Evolutionary conservation across 2,329 filamentous ascomycete species (phyloP).

Genomic region (Verticillium nubilum): DNA sequence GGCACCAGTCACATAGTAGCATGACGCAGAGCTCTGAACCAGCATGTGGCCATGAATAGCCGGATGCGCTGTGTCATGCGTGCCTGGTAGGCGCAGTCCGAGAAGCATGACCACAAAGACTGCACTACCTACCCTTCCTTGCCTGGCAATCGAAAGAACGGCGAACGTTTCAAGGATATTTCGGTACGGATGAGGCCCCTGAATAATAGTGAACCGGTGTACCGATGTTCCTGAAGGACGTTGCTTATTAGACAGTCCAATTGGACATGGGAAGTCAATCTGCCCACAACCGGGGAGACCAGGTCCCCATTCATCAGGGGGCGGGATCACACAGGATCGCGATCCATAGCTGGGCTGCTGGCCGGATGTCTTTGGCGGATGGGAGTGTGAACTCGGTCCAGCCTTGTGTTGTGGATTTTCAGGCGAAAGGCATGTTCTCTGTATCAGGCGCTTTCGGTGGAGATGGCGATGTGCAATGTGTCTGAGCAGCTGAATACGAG

Average conservation of each 20-base stretch:
- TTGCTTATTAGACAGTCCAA: not conserved
- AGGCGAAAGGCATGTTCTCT: not conserved
- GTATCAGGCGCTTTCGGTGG: not conserved
- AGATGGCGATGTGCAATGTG: not conserved
- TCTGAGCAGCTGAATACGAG: not conserved
- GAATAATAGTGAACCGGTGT: not conserved
- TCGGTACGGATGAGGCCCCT: not conserved
- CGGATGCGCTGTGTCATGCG: too few species aligned
- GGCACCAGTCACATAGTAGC: too few species aligned
- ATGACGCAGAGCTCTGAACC: too few species aligned
- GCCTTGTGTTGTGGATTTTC: not conserved
- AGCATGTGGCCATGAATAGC: too few species aligned
- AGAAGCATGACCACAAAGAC: too few species aligned
- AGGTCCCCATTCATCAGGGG: not conserved
- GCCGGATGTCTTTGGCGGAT: not conserved
- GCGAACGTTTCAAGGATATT: not conserved
- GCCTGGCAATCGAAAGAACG: too few species aligned
- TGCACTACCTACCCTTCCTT: too few species aligned
- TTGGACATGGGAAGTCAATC: not conserved
- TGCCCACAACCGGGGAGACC: not conserved
- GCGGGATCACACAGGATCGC: not conserved
- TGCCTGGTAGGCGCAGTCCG: too few species aligned
- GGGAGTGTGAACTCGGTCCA: not conserved
- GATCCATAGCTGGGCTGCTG: not conserved
- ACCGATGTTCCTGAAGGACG: not conserved